Evolutionary conservation across 495 filamentous ascomycete species (phyloP).

Genomic region (Daldinia grandis): DNA sequence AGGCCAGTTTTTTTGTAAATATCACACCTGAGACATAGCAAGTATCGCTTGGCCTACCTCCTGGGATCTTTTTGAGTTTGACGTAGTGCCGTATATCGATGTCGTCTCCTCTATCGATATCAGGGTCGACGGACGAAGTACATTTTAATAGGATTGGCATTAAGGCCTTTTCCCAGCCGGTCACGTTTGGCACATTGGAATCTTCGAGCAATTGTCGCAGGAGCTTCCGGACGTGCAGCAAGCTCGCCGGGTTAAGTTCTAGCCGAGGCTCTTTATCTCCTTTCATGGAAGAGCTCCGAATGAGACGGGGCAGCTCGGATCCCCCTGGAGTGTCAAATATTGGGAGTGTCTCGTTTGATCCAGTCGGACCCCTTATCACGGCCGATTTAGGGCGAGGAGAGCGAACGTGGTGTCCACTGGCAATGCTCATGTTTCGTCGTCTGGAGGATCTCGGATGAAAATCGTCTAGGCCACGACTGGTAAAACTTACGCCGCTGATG

Average conservation of each 20-base stretch:
- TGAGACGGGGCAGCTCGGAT: constrained; percentile 65
- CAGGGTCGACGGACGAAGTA: constrained; percentile 93
- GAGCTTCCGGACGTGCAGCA: constrained; percentile 86
- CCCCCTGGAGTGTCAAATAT: constrained; percentile 48
- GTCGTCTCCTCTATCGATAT: constrained; percentile 86
- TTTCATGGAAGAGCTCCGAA: constrained; percentile 84
- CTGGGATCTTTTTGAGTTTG: constrained; percentile 95
- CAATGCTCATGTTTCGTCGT: constrained; percentile 80
- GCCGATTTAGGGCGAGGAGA: constrained; percentile 70
- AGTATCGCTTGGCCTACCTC: constrained; percentile 88
- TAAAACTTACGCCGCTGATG: constrained; percentile 66
- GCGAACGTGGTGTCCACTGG: constrained; percentile 70
- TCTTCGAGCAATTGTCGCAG: constrained; percentile 84
- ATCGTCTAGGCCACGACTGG: constrained; percentile 62
- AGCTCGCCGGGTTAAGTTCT: constrained; percentile 84
- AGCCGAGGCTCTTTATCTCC: constrained; percentile 75
- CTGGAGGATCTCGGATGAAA: constrained; percentile 67
- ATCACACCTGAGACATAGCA: constrained; percentile 94
- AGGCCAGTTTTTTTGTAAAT: constrained; percentile 94
- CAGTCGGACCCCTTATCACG: constrained; percentile 51
- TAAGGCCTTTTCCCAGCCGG: constrained; percentile 89
- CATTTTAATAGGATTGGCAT: constrained; percentile 91
- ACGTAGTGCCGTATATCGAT: constrained; percentile 99
- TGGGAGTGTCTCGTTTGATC: constrained; percentile 54
- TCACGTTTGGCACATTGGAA: constrained; percentile 71